These are phyloP conservation scores for Psilocybe sp. DNA, from an alignment of 768 basidiomycete genomes.

Conservation along the genomic window DNA sequence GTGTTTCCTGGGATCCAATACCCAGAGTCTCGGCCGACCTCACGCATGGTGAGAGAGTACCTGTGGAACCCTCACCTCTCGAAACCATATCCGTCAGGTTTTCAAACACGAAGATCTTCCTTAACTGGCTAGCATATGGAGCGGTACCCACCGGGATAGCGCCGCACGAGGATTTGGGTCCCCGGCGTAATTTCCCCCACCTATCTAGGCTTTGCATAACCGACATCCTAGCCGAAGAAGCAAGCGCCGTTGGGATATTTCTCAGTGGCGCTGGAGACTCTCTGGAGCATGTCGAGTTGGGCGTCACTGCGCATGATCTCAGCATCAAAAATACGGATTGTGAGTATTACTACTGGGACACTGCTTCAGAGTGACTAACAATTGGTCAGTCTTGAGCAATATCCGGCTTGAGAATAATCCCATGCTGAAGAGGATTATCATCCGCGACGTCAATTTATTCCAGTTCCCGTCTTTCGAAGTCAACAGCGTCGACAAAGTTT, in stretches of 20 bases:
- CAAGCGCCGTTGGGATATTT: constrained; percentile 16
- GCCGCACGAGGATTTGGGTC: background rate
- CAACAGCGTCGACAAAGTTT: constrained; percentile 5
- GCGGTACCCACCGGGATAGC: constrained; percentile 16
- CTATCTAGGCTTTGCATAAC: constrained; percentile 20
- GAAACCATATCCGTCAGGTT: constrained; percentile 35
- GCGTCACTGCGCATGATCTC: constrained; percentile 20
- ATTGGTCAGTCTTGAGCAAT: background rate
- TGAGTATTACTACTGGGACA: constrained; percentile 1
- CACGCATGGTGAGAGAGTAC: background rate
- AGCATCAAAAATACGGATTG: constrained; percentile 1
- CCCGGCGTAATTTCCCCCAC: constrained; percentile 14
- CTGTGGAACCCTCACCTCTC: constrained; percentile 14
- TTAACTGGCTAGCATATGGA: constrained; percentile 27
- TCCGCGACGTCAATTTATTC: constrained; percentile 31
- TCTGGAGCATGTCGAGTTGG: constrained; percentile 28
- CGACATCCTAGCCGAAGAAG: constrained; percentile 29
- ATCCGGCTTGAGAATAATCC: constrained; percentile 13
- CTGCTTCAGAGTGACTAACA: background rate
- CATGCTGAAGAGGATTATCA: constrained; percentile 21
- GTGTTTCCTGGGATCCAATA: constrained; percentile 45
- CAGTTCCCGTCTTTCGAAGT: constrained; percentile 21
- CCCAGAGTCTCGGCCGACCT: constrained; percentile 28
- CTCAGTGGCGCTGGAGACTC: constrained; percentile 21
- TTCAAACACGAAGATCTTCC: constrained; percentile 21